Evolutionary conservation across 768 basidiomycete genomes (phyloP).

Genomic region (Calocybe indica): DNA sequence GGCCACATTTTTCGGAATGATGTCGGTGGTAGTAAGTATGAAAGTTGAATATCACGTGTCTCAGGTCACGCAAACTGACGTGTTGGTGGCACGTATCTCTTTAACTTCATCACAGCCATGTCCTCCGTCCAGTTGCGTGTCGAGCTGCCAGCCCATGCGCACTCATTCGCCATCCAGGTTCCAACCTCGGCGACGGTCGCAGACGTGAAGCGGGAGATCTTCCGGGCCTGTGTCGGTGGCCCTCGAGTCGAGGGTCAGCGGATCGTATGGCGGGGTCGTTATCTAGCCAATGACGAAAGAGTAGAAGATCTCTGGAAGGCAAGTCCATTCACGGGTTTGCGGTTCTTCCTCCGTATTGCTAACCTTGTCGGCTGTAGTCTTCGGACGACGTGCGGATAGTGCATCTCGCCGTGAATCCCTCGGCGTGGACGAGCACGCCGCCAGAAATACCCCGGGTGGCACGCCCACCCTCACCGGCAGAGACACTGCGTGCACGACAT

Average conservation of each 20-base stretch:
- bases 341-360: conserved; percentile 6
- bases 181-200: conserved; percentile 41
- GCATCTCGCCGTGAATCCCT: conserved; percentile 77
- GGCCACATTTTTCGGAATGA: background rate
- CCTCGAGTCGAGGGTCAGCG: conserved; percentile 70
- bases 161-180: conserved; percentile 56
- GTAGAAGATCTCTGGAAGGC: conserved; percentile 71
- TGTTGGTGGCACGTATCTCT: background rate
- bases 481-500: background rate
- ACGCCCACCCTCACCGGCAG: conserved; percentile 3
- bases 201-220: conserved; percentile 67
- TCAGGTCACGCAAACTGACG: background rate
- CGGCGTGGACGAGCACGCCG: conserved; percentile 61
- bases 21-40: too few species aligned
- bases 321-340: conserved; percentile 12
- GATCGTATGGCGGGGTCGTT: conserved; percentile 71
- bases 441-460: conserved; percentile 26
- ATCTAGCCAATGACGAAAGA: conserved; percentile 57
- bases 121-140: conserved; percentile 50
- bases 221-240: conserved; percentile 49
- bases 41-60: background rate
- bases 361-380: conserved; percentile 29
- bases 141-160: conserved; percentile 71
- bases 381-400: conserved; percentile 54
- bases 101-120: conserved; percentile 18